Evolutionary conservation across 441 rosid species (phyloP).

Genomic region (Pelargonium myrrhifolium): DNA sequence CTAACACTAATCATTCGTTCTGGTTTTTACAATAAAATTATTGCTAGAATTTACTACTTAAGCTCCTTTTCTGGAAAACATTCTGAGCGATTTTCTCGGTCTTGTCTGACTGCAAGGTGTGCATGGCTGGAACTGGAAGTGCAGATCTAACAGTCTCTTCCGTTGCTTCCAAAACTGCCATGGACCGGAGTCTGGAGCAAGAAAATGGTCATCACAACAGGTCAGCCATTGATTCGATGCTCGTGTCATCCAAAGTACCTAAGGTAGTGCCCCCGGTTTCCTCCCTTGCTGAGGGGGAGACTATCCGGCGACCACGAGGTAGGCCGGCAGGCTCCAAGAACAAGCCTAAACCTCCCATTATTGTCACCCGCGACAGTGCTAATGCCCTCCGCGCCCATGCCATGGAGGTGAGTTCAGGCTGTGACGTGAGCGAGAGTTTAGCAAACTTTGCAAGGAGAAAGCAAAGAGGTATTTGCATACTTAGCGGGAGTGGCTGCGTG

Average conservation of each 20-base stretch:
- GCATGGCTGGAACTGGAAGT: conserved; percentile 58
- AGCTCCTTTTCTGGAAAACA: conserved; percentile 18
- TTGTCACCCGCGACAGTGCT: conserved; percentile 64
- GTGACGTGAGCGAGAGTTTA: conserved; percentile 49
- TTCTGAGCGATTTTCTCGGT: conserved; percentile 17
- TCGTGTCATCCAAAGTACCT: conserved; percentile 36
- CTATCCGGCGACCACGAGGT: conserved; percentile 58
- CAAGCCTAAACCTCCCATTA: conserved; percentile 71
- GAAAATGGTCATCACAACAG: conserved; percentile 33
- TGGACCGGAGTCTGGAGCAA: conserved; percentile 45
- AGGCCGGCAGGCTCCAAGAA: conserved; percentile 72
- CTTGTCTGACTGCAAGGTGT: background rate
- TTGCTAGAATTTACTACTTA: conserved; percentile 42
- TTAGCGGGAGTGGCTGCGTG: conserved; percentile 62
- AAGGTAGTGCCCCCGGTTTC: conserved; percentile 53
- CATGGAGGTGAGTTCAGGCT: conserved; percentile 61
- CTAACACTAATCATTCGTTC: conserved; percentile 76
- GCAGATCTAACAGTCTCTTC: conserved; percentile 38
- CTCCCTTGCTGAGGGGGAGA: conserved; percentile 38
- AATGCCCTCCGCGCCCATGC: conserved; percentile 62
- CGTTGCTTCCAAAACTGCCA: conserved; percentile 33
- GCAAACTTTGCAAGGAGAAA: conserved; percentile 43
- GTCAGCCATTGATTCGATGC: conserved; percentile 29
- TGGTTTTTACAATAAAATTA: conserved; percentile 44
- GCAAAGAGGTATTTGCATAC: conserved; percentile 50